Evolutionary conservation across 805 yeast genomes (phyloP), one percentile per base, ranked within the genome.

Genomic region (Blastobotrys robertii): DNA sequence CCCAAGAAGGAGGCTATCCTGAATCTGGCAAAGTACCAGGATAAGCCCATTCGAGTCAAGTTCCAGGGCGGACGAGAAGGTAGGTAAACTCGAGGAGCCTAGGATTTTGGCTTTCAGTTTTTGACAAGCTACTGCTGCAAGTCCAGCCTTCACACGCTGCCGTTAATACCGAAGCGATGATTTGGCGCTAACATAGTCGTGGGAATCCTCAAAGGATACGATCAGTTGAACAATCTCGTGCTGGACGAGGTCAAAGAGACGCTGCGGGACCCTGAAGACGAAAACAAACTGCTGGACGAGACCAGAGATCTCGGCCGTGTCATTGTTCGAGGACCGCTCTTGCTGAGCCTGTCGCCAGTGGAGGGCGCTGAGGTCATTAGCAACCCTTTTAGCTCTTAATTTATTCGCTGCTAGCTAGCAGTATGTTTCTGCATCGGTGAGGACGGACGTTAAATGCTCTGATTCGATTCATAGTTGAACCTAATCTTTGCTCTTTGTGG

Each of bases 1-100:
- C 97, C 97, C 31, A 84, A 83, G 67, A 82, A 86, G 63, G 96
- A 88, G 49, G 94, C 95, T 15, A 84, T 88, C 46, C 68, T 86
- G 44, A 87, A 88, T 60, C 68, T 92, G 46, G 75, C 79, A 48
- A 81, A 77, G 56, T 84, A 83, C 59, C 76, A 76, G 54, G 94
- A 85, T 58, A 70, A 81, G 52, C 62, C 70, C 51, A 77, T 90
- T 34, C 73, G 80, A 53, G 90, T 88, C 42, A 80, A 83, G 54
- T 77, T 92, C 58, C 73, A 79, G 51, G 94, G 95, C 9, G 96
- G 95, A 5, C 76, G 97, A 57, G 79, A 79, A 52, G 25, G 41
- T 38, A 30, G 4, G 41, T 16, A n/a, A n/a, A n/a, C n/a, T n/a
- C n/a, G n/a, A n/a, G n/a, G n/a, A n/a, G n/a, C n/a, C n/a, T n/a